Base-by-base conservation (phyloP, 768 basidiomycete genomes). In the Pisolithus orientalis region DNA sequence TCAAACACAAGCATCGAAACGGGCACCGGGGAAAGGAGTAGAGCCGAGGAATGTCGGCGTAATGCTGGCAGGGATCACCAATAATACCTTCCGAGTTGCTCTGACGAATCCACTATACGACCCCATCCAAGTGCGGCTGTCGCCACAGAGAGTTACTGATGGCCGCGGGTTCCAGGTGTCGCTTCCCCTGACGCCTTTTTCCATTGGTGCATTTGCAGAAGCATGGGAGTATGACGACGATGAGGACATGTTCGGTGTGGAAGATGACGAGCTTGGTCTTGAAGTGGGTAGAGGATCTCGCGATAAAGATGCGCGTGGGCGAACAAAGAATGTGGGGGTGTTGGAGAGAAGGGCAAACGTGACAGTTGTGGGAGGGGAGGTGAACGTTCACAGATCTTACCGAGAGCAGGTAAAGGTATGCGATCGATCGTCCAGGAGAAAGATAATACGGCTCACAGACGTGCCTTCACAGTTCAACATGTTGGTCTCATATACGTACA, bases 171-270 rank as follows among this genome's bases (percentile, higher is more conserved):
- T 90, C 63, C 86, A 84, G 1, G 76, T 95, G 5, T 84, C 85
- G 9, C 72, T 98, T 3, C 94, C 92, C 0, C 83, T 83, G 10
- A 72, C 80, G 0, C 71, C 84, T 8, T 95, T 99, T 65, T 74
- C 87, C 5, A 82, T 98, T 44, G 84, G 87, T 13, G 90, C 95
- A 2, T 94, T 88, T 63, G 92, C 92, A 16, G 96, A 98, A 65
- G 92, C 91, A 32, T 98, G 95, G 95, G 94, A 98, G 67, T 96
- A 94, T 56, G 95, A 96, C 50, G 94, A 94, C 53, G 93, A 95
- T 53, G 93, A 91, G 32, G 79, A 78, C 42, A 89, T 90, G 87
- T 85, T 86, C 60, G 82, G 79, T 37, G 63, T 67, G 38, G 69
- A 72, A 39, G 75, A 73, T 25, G 74, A 74, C 43, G 71, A 69